Conservation (phyloP, 2,329 filamentous ascomycete genomes). For the Colletotrichum gigasporum region DNA sequence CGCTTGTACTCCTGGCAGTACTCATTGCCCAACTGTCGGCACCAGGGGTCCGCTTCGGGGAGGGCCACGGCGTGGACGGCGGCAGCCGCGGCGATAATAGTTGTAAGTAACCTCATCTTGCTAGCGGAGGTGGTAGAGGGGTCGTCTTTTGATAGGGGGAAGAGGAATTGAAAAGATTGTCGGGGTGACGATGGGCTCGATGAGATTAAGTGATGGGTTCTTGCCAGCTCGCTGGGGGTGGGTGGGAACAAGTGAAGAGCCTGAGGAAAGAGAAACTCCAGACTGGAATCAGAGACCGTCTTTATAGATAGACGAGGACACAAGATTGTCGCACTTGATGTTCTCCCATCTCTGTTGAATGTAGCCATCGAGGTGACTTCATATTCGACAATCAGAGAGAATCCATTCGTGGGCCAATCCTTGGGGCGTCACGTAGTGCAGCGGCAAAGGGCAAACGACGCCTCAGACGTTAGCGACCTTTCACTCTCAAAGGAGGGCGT, state of each 20-base stretch:
- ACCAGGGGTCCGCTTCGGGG: slow-evolving; percentile 37
- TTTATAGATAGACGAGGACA: background rate
- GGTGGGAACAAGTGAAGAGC: slow-evolving; percentile 12
- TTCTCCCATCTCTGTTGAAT: no score
- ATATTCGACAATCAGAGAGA: no score
- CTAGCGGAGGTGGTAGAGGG: background rate
- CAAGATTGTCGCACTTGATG: no score
- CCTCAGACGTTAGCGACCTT: no score
- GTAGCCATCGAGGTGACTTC: background rate
- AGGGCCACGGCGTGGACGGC: slow-evolving; percentile 40
- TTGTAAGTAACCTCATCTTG: slow-evolving; percentile 42
- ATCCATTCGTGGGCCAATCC: no score
- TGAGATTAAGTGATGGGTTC: background rate
- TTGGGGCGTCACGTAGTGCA: no score
- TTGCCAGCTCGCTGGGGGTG: background rate
- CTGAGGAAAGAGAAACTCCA: background rate
- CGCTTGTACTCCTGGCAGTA: no score
- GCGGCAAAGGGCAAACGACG: no score
- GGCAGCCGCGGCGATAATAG: slow-evolving; percentile 35
- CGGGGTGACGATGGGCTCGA: background rate
- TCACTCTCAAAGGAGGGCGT: no score
- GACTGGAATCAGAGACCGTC: background rate
- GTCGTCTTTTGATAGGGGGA: background rate
- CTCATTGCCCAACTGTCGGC: slow-evolving; percentile 30
- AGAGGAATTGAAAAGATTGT: background rate